Base-by-base conservation (phyloP, 1,284 basidiomycete genomes). In the Mrakiaceae sp. region DNA sequence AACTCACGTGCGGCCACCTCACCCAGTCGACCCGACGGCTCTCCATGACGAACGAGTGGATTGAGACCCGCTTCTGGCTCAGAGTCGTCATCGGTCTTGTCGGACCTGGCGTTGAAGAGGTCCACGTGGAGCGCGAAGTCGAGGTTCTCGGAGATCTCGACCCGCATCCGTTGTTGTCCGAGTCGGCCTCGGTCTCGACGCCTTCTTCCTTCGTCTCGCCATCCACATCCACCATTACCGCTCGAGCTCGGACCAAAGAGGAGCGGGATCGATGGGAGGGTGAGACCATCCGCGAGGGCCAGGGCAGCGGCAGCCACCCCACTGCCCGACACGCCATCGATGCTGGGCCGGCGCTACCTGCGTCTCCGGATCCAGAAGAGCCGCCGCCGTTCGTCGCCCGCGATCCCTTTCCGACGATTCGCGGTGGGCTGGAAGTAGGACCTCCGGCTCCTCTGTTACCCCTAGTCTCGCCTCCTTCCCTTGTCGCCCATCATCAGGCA, bases 1-100 rank as follows among this genome's bases (percentile, higher is more conserved):
- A 64, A 46, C 58, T 55, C 52, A 60, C 63, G 14, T 64, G 63
- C 46, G 63, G 63, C 6, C 63, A 64, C 47, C 63, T 64, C 44
- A 55, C 63, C 10, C 58, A 60, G 46, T 54, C 60, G 44, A 62
- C 60, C 2, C 9, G 14, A 3, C 44, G 27, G 5, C 51, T 63
- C 39, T 39, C 16, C 8, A 44, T 43, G 40, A 16, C 43, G 8
- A 16, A 55, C 44, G 58, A 58, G 44, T 16, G 40, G 11, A 51
- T 64, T 40, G 63, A 64, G 47, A 53, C 54, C 51, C 42, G 52
- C 9, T 64, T 64, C 27, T 60, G 58, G 46, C 52, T 64, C 52
- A 64, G 60, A n/a, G 63, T 64, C 39, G n/a, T 64, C 16, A 44
- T 64, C 27, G 63, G 63, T 9, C 54, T 64, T 42, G 42, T 61